Evolutionary conservation across 768 basidiomycete genomes (phyloP).

Genomic region (Podaxis rugospora): DNA sequence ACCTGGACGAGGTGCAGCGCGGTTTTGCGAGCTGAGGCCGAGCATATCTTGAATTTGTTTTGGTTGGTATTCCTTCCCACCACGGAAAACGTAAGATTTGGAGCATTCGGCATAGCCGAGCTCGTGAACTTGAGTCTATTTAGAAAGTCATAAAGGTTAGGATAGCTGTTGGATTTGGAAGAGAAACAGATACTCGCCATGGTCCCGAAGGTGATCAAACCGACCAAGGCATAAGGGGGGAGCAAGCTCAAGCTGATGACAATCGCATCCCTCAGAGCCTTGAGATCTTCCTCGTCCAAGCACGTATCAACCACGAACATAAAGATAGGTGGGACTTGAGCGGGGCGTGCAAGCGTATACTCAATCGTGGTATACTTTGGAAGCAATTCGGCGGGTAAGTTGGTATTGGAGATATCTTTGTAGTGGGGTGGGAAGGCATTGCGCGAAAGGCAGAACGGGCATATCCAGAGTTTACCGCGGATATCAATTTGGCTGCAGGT

Average conservation of each 20-base stretch:
- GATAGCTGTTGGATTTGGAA: background rate
- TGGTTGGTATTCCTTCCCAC: conserved; percentile 91
- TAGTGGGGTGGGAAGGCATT: conserved; percentile 99
- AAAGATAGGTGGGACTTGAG: conserved; percentile 93
- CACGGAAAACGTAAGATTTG: conserved; percentile 99
- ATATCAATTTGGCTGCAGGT: conserved; percentile 90
- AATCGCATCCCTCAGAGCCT: conserved; percentile 91
- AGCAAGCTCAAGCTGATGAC: conserved; percentile 91
- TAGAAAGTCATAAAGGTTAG: background rate
- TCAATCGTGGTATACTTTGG: conserved; percentile 99
- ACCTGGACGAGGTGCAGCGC: conserved; percentile 83
- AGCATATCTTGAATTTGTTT: conserved; percentile 99
- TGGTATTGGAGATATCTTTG: conserved; percentile 96
- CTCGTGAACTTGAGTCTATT: conserved; percentile 97
- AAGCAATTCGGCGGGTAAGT: conserved; percentile 91
- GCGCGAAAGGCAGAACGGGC: conserved; percentile 95
- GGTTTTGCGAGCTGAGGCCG: conserved; percentile 72
- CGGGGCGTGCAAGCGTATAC: conserved; percentile 93
- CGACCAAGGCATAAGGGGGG: conserved; percentile 92
- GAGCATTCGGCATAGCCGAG: conserved; percentile 94
- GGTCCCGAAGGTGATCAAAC: conserved; percentile 93
- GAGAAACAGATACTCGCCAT: conserved; percentile 58
- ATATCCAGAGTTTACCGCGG: conserved; percentile 98
- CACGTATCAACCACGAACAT: conserved; percentile 97
- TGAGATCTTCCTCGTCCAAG: conserved; percentile 91